Base-by-base conservation (phyloP, 2,329 filamentous ascomycete species). In the Cryphonectria radicalis region DNA sequence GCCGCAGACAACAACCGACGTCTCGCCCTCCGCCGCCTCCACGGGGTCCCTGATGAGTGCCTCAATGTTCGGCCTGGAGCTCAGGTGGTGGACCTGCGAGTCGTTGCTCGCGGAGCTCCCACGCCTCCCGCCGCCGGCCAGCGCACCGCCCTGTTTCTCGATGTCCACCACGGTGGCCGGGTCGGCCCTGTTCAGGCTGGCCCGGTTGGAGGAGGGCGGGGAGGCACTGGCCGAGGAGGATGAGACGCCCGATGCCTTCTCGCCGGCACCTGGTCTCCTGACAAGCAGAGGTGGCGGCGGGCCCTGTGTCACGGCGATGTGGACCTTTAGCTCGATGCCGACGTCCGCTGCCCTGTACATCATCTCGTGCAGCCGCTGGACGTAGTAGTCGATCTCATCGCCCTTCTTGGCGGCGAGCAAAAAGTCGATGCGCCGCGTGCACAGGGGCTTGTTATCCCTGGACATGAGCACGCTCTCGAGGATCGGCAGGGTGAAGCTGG, bases 401-500 rank as follows among this genome's bases (percentile, higher is more conserved):
- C 83, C 82, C 67, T 85, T 85, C 62, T 80, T 83, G 2, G 88
- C 85, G 3, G 87, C 77, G 4, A 90, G 76, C 1, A 89, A 77
- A 32, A 90, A 85, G 32, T 89, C 84, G 11, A 90, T 80, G 35
- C 86, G 80, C 69, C 84, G 84, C 10, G 84, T 85, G 74, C 88
- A 90, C 14, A 82, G 83, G 2, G 79, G 79, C 1, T 71, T 74
- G 4, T 66, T 35, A 13, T 79, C 32, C 32, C 32, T 79, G 0
- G 80, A 77, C 43, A 82, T 81, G 1, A 88, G 81, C 1, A 89
- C 80, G 72, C 83, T 85, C 74, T 90, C 88, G 0, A 90, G 80
- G 3, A 90, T 87, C 0, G 88, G 88, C 7, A 90, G 78, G 1
- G 86, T 88, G 69, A 88, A 90, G 4, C 88, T 90, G 1, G 88